Conservation (phyloP, 75 land plant species). For the Selaginella moellendorffii region DNA sequence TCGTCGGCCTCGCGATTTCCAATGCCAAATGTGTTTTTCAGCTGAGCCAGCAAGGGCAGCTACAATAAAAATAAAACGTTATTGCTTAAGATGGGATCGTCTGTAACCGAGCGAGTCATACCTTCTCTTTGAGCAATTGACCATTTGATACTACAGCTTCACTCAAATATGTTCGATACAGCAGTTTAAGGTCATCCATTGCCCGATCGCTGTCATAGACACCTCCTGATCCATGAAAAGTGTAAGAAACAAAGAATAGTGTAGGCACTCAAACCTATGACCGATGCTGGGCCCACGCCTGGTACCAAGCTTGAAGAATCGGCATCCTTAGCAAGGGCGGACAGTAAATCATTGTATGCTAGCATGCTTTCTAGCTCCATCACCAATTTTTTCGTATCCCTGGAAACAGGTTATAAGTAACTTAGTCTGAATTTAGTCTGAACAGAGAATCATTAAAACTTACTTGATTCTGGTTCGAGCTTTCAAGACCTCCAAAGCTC, state of each 20-base stretch:
- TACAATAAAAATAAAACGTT: conserved; percentile 10
- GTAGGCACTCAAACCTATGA: conserved; percentile 38
- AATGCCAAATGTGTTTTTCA: conserved; percentile 75
- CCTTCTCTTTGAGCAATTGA: conserved; percentile 52
- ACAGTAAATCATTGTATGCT: conserved; percentile 48
- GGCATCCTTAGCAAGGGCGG: conserved; percentile 35
- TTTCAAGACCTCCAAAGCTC: conserved; percentile 50
- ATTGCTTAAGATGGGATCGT: not conserved
- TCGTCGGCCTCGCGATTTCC: conserved; percentile 75
- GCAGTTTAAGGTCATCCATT: conserved; percentile 68
- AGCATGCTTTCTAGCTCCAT: conserved; percentile 60
- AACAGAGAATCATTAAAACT: too few species aligned
- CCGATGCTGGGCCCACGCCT: conserved; percentile 62
- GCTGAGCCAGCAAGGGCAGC: conserved; percentile 52
- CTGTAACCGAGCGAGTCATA: conserved; percentile 7
- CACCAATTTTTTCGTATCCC: conserved; percentile 28
- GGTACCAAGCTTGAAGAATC: conserved; percentile 38
- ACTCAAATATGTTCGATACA: conserved; percentile 56
- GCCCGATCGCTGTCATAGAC: conserved; percentile 69
- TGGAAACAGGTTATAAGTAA: too few species aligned
- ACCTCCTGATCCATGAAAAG: conserved; percentile 48
- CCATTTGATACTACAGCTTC: conserved; percentile 55
- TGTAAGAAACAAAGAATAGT: not conserved
- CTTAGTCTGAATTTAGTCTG: too few species aligned
- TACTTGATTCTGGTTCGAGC: conserved; percentile 54